Base-by-base conservation (phyloP, 148 eudicot genomes). In the Rheum nobile region DNA sequence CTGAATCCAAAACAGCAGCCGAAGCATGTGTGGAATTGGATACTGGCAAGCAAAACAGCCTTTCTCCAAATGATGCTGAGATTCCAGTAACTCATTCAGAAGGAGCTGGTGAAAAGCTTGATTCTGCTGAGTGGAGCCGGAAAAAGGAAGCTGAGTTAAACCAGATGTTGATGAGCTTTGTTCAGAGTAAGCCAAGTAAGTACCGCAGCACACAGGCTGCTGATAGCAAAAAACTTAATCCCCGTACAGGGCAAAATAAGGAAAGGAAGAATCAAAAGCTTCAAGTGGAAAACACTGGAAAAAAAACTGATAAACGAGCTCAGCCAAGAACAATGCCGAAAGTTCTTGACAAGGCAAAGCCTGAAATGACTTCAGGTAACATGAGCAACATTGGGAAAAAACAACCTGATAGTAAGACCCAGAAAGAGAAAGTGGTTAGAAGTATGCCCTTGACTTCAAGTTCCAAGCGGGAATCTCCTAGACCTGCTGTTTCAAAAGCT, bases 141-240 rank as follows among this genome's bases (percentile, higher is more conserved):
- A 85, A 87, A 81, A 95, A 88, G 77, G 97, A 91, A 83, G 94
- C 86, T 72, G 96, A 95, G 79, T 72, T 95, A 76, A 88, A 87
- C 77, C 90, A 90, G 79, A 84, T 95, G 87, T 82, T 92, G 80
- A 82, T 81, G 85, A 86, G 86, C 77, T 91, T 95, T 86, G 85
- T 86, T 71, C 86, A 90, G 78, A 87, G 79, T 71, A 89, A 83
- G 80, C 81, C 85, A 57, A 78, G 71, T 47, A 86, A 80, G 75
- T 76, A 82, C 72, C 83, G 73, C 74, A 87, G 32, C n/a, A 63
- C n/a, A 22, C 79, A 73, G 44, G 46, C 90, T 11, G 81, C 75
- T 67, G 75, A 37, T 42, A 79, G 77, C 39, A 86, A 81, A 76
- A 81, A 70, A 35, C 83, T 79, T 52, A 78, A 75, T 71, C 73